Conservation (phyloP, 2,329 filamentous ascomycete species). For the Apiospora sp. region DNA sequence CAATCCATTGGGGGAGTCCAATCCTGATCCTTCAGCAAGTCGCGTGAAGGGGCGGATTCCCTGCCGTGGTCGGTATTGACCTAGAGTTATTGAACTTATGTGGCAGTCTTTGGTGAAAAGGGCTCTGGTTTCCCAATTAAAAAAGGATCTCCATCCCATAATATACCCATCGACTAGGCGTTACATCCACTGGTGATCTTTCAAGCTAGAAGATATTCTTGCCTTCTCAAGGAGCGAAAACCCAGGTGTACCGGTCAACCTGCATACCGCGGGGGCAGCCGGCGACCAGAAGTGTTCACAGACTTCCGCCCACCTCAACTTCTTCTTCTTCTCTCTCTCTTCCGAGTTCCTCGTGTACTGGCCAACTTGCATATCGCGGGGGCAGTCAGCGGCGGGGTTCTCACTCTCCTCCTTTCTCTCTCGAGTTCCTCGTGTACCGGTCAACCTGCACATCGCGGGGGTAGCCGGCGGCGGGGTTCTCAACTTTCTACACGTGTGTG, state of each 20-base stretch:
- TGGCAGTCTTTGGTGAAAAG: slow-evolving; percentile 1
- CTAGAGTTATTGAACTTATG: not conserved
- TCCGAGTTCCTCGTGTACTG: not conserved
- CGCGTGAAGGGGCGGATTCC: not conserved
- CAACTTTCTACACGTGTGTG: not conserved
- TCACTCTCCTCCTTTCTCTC: not conserved
- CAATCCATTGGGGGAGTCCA: not conserved
- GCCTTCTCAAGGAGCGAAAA: not conserved
- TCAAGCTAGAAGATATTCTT: not conserved
- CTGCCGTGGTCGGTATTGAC: not conserved
- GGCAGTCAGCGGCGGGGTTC: not conserved
- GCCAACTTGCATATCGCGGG: not conserved
- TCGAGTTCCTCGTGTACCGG: not conserved
- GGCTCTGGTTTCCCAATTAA: not conserved
- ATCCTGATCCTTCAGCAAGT: not conserved
- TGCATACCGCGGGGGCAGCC: not conserved
- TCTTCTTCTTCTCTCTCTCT: not conserved
- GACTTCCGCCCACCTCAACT: not conserved
- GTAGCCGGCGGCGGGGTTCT: not conserved
- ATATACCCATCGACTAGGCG: not conserved
- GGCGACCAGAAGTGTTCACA: not conserved
- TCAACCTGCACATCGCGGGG: not conserved
- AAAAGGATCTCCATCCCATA: not conserved
- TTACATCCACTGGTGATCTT: not conserved
- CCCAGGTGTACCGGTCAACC: not conserved